Evolutionary conservation across 495 filamentous ascomycete species (phyloP).

Genomic region (Penicillium turbatum): DNA sequence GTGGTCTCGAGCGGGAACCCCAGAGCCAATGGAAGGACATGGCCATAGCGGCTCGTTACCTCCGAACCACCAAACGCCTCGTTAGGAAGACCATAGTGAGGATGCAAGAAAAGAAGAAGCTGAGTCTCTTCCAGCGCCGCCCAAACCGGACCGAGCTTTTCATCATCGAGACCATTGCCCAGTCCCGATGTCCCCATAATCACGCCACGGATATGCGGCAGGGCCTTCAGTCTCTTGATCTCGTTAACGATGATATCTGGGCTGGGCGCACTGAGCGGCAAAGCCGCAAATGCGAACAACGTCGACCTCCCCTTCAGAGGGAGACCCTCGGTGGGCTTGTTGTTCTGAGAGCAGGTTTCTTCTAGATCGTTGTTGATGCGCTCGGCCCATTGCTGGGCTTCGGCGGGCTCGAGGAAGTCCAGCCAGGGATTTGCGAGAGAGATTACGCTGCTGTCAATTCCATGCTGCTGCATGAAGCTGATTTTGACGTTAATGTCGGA

Average conservation of each 20-base stretch:
- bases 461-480: conserved; percentile 80
- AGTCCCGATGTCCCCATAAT: conserved; percentile 86
- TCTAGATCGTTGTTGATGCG: conserved; percentile 76
- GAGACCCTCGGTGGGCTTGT: conserved; percentile 38
- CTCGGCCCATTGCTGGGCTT: conserved; percentile 58
- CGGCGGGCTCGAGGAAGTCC: conserved; percentile 66
- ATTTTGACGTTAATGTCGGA: conserved; percentile 69
- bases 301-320: conserved; percentile 25
- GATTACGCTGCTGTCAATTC: conserved; percentile 77
- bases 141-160: conserved; percentile 64
- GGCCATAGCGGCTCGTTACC: conserved; percentile 63
- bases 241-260: conserved; percentile 55
- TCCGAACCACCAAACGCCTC: conserved; percentile 65
- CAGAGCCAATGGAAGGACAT: conserved; percentile 80
- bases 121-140: conserved; percentile 57
- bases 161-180: conserved; percentile 78
- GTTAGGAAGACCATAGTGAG: conserved; percentile 83
- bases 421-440: conserved; percentile 96
- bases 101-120: conserved; percentile 78
- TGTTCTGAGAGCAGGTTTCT: conserved; percentile 55
- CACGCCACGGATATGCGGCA: conserved; percentile 72
- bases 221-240: conserved; percentile 54
- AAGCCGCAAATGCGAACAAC: conserved; percentile 75
- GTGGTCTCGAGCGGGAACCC: conserved; percentile 95
- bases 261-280: conserved; percentile 68